Base-by-base conservation (phyloP, 148 eudicot species). In the Simmondsia chinensis region DNA sequence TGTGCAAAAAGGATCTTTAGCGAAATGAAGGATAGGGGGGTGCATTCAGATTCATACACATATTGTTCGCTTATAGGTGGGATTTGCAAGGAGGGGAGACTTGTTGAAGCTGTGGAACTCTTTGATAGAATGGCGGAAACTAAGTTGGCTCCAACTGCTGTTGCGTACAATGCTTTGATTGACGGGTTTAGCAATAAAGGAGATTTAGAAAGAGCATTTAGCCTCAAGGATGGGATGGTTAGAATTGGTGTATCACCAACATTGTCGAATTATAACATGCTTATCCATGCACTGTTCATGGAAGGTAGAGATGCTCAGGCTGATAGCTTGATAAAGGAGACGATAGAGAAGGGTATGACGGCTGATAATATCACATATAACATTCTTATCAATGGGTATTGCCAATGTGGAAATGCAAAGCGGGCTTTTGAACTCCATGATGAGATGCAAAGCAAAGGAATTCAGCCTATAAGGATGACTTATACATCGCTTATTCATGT, bases 401-500 rank as follows among this genome's bases (percentile, higher is more conserved):
- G 75, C 56, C 64, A 68, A 56, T 51, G 70, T 18, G 68, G 75
- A 14, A 69, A 72, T 35, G 62, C 54, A 8, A 59, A 50, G 50
- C 50, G 53, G 40, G 82, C 77, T 14, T 68, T 76, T 46, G 35
- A 25, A 11, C 50, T 76, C 23, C 60, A 48, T 22, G 77, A 76
- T 47, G 77, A 76, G 58, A 68, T 76, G 77, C 9, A 68, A 50
- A 57, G 46, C 36, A 71, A 47, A 46, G 65, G 68, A 26, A 60
- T 71, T 60, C 53, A 71, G 41, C 77, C 82, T 33, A 60, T 74
- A 10, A 50, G 45, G 28, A 61, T 57, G 41, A 76, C 82, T 14
- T 76, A 76, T 39, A 76, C 82, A 12, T 68, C 74, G 3, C 72
- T 72, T 35, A 60, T 76, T 9, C 33, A 68, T 46, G 69, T 68